Base-by-base conservation (phyloP, 768 basidiomycete genomes). In the Pilatotrama ljubarskyi region DNA sequence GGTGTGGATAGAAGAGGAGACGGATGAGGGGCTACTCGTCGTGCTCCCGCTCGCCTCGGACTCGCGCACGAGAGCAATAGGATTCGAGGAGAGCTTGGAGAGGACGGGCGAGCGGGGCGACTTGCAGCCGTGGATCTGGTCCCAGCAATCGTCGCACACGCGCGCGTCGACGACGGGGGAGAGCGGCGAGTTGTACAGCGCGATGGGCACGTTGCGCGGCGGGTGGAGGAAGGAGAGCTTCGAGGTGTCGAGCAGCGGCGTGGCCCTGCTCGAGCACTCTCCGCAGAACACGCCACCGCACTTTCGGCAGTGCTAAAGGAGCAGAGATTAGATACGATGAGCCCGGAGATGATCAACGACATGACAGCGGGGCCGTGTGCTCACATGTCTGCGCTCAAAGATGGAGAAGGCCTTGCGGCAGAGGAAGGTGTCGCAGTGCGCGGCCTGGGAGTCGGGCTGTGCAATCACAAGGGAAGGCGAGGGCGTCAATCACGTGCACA, bases 251-350 rank as follows among this genome's bases (percentile, higher is more conserved):
- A 92, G 80, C 4, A 92, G 83, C 13, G 81, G 75, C 0, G 87
- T 90, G 6, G 77, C 68, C 55, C 81, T 81, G 6, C 80, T 74
- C 1, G 85, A 81, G 70, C 91, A 92, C 6, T 79, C 72, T 48
- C 72, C 71, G 74, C 91, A 93, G 70, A 85, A 91, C 29, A 92
- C 76, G 62, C 88, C 89, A 50, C 91, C 91, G 64, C 91, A 92
- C 70, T 91, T 92, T 71, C 91, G 83, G 73, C 91, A 93, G 61
- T 93, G 91, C 87, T 89, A 22, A 50, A 29, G 42, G n/a, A 35
- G 51, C 29, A 43, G 18, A 32, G 66, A 36, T 22, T 26, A 58
- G 60, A 61, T 50, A 53, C 55, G 62, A 58, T 68, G 63, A 56
- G 66, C 67, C 62, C 67, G 68, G 73, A 67, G 46, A 26, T 49